Evolutionary conservation across 148 eudicot genomes (phyloP), one percentile per base, ranked within the genome.

Genomic region (Vaccinium myrtillus): DNA sequence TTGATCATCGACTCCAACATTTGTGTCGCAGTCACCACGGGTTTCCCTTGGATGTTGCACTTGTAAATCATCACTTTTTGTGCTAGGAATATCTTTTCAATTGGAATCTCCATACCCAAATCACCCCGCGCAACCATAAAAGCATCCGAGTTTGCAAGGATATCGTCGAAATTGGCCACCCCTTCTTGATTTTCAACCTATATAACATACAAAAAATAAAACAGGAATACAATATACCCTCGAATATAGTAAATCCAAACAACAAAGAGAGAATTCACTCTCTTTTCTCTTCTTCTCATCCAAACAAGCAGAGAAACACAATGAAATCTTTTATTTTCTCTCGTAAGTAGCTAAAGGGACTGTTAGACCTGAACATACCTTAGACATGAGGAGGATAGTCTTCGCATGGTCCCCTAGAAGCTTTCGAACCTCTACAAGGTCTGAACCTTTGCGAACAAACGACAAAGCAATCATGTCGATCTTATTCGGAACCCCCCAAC

Each of bases 121-220:
- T 84, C 85, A 77, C 85, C 85, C 36, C 85, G 81, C 7, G 85
- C 81, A 50, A 84, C 85, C 85, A 84, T 84, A 65, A 84, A 84
- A 46, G 86, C 86, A 53, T 78, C 86, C 16, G 86, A 59, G 50
- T 84, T 84, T 27, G 82, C 77, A 49, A 84, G 86, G n/a, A 84
- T 84, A 7, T 78, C 86, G 18, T 84, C 86, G 4, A 84, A 84
- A 69, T 84, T 84, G 6, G 82, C 63, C 50, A 84, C 82, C 67
- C 86, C 86, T 84, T 84, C 86, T 84, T 78, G 86, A 78, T 84
- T 84, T 69, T 84, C 86, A 84, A 84, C 86, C 86, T 84, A 39
- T 11, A 13, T 12, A 27, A 23, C 16, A 23, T 7, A 5, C 49
- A 4, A 27, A 48, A 32, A 15, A 23, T 63, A 36, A 6, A 18